A percentile compares a stretch with the other conserved stretches of the same genome.
phyloP scores from a whole-genome alignment of 495 filamentous ascomycete genomes.

The Podospora anserina region DNA sequence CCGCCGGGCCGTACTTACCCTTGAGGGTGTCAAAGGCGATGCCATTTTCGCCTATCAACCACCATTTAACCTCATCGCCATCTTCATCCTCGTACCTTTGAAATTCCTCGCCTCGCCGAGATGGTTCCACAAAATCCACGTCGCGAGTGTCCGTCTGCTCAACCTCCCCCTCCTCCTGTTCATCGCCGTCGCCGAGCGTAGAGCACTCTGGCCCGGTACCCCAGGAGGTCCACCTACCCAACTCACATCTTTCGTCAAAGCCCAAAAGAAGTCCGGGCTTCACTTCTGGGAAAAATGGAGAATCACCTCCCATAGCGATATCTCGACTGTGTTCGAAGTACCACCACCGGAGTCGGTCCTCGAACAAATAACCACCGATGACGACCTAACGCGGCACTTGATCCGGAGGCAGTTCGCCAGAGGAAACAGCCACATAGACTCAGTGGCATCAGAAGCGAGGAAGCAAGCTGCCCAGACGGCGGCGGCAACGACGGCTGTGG shows the following conservation, averaged over 20 bases:
- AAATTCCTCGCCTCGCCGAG: conserved; percentile 62
- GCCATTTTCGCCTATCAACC: conserved; percentile 70
- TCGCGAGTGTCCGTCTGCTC: conserved; percentile 58
- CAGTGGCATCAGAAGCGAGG: background rate
- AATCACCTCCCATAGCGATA: conserved; percentile 60
- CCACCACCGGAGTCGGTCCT: conserved; percentile 59
- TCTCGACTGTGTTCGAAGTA: conserved; percentile 64
- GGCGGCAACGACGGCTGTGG: background rate
- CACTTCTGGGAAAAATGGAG: conserved; percentile 48
- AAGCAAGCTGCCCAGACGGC: conserved; percentile 6
- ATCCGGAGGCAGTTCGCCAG: conserved; percentile 44
- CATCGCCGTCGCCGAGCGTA: conserved; percentile 58
- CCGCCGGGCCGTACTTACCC: conserved; percentile 66
- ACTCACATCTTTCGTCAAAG: conserved; percentile 6
- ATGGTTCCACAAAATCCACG: conserved; percentile 78
- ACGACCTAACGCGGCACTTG: conserved; percentile 49
- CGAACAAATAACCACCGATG: conserved; percentile 53
- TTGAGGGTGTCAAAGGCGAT: conserved; percentile 73
- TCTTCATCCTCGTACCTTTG: conserved; percentile 60
- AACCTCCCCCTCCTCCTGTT: conserved; percentile 64
- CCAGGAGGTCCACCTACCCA: conserved; percentile 12
- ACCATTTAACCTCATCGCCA: conserved; percentile 68
- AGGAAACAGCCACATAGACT: background rate
- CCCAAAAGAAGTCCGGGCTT: conserved; percentile 15
- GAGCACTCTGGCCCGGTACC: conserved; percentile 38